Percentiles rank a stretch among this genome's conserved stretches.
These are phyloP conservation scores for Tolypocladium nubicola DNA, from an alignment of 2,329 filamentous ascomycete genomes.

Conservation along the genomic window DNA sequence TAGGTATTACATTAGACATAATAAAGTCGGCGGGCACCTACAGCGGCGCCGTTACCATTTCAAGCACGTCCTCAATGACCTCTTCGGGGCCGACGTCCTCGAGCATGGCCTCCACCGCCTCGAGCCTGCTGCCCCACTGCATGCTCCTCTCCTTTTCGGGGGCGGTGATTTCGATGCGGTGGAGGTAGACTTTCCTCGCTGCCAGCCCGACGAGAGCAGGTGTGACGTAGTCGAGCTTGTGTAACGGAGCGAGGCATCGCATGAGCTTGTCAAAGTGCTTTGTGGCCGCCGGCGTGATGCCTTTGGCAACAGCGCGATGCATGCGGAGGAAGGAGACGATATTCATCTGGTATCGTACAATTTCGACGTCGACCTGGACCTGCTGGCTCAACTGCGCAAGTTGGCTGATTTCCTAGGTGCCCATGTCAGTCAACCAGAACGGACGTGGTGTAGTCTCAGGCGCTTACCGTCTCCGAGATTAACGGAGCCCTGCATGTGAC, in stretches of 20 bases:
- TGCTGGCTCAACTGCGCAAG: constrained; percentile 47
- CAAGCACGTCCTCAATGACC: constrained; percentile 54
- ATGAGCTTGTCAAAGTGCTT: constrained; percentile 62
- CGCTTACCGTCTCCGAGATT: constrained; percentile 32
- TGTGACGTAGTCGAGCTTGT: constrained; percentile 69
- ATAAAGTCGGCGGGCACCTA: constrained; percentile 8
- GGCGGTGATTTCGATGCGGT: constrained; percentile 63
- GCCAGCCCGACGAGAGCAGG: constrained; percentile 78
- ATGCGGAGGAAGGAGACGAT: constrained; percentile 78
- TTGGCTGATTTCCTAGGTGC: constrained; percentile 40
- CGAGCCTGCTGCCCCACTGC: constrained; percentile 79
- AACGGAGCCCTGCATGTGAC: constrained; percentile 16
- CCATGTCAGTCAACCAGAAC: constrained; percentile 6
- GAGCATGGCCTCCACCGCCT: constrained; percentile 57
- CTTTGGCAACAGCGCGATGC: constrained; percentile 72
- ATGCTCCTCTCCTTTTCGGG: constrained; percentile 73
- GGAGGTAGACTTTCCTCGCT: constrained; percentile 75
- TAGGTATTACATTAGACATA: neutral
- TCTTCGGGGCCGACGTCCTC: constrained; percentile 50
- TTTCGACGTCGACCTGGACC: constrained; percentile 61
- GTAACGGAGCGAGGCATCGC: constrained; percentile 68
- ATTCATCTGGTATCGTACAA: constrained; percentile 78
- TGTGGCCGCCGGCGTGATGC: constrained; percentile 69
- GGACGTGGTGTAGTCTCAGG: neutral
- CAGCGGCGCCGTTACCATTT: constrained; percentile 42